Conservation (phyloP, 2,329 filamentous ascomycete genomes). For the Karstenula rhodostoma region DNA sequence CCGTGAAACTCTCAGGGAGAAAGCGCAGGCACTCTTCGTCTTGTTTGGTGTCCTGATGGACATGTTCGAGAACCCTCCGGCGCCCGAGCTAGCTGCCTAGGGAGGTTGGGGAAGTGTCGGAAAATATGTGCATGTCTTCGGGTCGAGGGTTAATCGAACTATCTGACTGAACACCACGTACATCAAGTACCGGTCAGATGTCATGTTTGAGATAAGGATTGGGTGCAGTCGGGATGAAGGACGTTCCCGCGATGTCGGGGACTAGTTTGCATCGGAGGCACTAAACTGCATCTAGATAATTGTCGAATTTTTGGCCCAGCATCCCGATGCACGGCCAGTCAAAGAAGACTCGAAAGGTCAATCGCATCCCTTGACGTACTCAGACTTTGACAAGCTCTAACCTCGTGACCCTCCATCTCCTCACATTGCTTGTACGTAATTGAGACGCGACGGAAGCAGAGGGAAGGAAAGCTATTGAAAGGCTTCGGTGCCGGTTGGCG, state of each 20-base stretch:
- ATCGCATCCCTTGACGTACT: constrained; percentile 1
- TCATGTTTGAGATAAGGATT: constrained; percentile 6
- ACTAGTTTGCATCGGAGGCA: not conserved
- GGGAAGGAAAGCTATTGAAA: not conserved
- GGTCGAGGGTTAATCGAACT: not conserved
- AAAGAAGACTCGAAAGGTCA: not conserved
- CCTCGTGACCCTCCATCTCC: not conserved
- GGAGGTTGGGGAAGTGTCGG: not conserved
- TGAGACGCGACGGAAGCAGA: constrained; percentile 12
- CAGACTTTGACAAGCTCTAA: not conserved
- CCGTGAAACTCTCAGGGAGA: constrained; percentile 31
- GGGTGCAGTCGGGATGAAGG: not conserved
- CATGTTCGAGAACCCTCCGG: constrained; percentile 9
- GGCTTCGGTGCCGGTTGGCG: constrained; percentile 7
- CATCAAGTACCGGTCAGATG: not conserved
- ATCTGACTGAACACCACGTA: not conserved
- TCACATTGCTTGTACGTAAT: constrained; percentile 23
- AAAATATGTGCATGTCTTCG: not conserved
- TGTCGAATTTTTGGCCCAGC: constrained; percentile 3
- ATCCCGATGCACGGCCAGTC: not conserved
- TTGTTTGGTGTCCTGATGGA: constrained; percentile 42
- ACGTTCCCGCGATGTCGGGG: constrained; percentile 2
- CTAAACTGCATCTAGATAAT: constrained; percentile 4
- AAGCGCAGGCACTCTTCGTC: constrained; percentile 40
- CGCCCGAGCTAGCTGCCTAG: constrained; percentile 1